A percentile compares a stretch with the other conserved stretches of the same genome.
Evolutionary conservation across 2,329 filamentous ascomycete species (phyloP).

Genomic region (Trichophaea hybrida): DNA sequence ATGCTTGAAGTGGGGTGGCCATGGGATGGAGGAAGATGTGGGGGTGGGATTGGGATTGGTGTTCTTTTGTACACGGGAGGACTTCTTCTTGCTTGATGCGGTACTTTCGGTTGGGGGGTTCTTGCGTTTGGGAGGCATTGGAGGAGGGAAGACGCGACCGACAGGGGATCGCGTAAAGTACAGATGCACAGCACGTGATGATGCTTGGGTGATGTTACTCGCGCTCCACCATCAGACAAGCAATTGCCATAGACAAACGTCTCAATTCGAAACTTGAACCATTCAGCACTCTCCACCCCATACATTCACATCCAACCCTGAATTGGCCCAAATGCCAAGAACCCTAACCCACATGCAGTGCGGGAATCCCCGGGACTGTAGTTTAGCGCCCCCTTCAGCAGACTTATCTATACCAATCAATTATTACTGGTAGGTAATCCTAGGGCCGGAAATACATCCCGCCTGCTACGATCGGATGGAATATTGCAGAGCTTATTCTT

Average conservation of each 20-base stretch:
- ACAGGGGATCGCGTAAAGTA: neutral
- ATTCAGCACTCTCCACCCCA: neutral
- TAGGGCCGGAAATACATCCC: too few species aligned
- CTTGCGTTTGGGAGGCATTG: constrained; percentile 2
- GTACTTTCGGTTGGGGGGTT: neutral
- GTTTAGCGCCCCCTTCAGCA: too few species aligned
- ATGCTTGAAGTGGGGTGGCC: constrained; percentile 60
- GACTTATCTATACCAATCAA: too few species aligned
- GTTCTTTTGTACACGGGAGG: neutral
- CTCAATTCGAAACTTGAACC: too few species aligned
- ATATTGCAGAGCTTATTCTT: too few species aligned
- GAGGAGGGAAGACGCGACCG: neutral
- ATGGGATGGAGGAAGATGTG: constrained; percentile 31
- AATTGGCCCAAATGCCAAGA: too few species aligned
- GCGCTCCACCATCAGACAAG: neutral
- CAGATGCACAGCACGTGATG: neutral
- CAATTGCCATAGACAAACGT: neutral
- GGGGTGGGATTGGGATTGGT: neutral
- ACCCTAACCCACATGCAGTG: too few species aligned
- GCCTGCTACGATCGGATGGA: too few species aligned
- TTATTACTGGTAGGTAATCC: too few species aligned
- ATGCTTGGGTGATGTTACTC: neutral
- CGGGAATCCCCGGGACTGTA: too few species aligned
- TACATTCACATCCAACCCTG: neutral
- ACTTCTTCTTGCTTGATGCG: neutral